Percentiles rank a stretch among this genome's conserved stretches.
Evolutionary conservation across 2,329 filamentous ascomycete genomes (phyloP).

Genomic region (Pyrenochaeta sp.): DNA sequence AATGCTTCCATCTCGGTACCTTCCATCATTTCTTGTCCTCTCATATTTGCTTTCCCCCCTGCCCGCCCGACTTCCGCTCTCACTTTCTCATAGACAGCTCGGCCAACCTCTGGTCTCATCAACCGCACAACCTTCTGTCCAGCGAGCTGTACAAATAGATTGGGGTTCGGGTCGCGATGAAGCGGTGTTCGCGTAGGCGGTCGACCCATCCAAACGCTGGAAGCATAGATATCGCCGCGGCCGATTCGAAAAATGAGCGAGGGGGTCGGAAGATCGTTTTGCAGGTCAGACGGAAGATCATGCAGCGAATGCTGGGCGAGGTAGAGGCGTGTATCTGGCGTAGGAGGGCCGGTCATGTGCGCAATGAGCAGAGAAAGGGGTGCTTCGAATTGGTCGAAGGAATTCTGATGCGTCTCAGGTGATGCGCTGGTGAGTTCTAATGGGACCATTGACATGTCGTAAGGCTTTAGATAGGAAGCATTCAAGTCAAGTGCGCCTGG

Average conservation of each 20-base stretch:
- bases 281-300: slow-evolving; percentile 70
- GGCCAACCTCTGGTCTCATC: slow-evolving; percentile 69
- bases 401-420: slow-evolving; percentile 30
- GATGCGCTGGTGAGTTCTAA: slow-evolving; percentile 62
- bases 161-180: slow-evolving; percentile 93
- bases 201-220: slow-evolving; percentile 86
- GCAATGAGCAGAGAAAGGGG: slow-evolving; percentile 71
- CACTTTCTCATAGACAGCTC: slow-evolving; percentile 67
- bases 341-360: slow-evolving; percentile 52
- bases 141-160: slow-evolving; percentile 84
- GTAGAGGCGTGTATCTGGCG: slow-evolving; percentile 65
- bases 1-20: slow-evolving; percentile 73
- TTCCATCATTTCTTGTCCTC: slow-evolving; percentile 91
- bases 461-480: slow-evolving; percentile 43
- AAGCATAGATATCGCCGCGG: slow-evolving; percentile 84
- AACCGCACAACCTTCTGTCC: slow-evolving; percentile 77
- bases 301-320: slow-evolving; percentile 81
- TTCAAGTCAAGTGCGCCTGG: slow-evolving; percentile 24
- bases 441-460: slow-evolving; percentile 61
- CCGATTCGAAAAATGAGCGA: slow-evolving; percentile 68
- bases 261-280: slow-evolving; percentile 72
- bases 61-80: slow-evolving; percentile 50
- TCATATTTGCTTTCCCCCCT: slow-evolving; percentile 60
- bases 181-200: slow-evolving; percentile 89
- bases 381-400: slow-evolving; percentile 66